Evolutionary conservation across 2,329 filamentous ascomycete species (phyloP).

Genomic region (Magnaporthiopsis rhizophila): DNA sequence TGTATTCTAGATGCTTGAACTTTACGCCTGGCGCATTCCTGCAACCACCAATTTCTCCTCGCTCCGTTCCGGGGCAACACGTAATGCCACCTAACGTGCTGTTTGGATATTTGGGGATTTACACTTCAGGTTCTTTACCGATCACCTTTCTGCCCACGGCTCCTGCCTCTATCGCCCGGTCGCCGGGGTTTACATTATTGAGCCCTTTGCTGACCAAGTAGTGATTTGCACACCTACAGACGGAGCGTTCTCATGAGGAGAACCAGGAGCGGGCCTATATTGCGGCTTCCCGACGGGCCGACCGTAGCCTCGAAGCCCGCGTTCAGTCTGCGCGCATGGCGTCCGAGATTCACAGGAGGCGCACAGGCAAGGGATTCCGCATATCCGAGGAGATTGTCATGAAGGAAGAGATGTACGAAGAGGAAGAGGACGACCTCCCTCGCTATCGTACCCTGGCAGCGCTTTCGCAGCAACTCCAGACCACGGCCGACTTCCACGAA

Average conservation of each 20-base stretch:
- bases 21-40: background rate
- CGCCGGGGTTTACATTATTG: no score
- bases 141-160: no score
- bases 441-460: constrained; percentile 50
- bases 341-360: constrained; percentile 83
- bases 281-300: constrained; percentile 78
- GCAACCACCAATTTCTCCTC: no score
- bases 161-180: no score
- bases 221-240: constrained; percentile 42
- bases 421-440: constrained; percentile 77
- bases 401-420: constrained; percentile 94
- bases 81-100: no score
- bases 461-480: constrained; percentile 53
- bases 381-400: constrained; percentile 81
- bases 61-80: no score
- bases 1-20: background rate
- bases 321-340: constrained; percentile 81
- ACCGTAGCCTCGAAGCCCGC: constrained; percentile 79
- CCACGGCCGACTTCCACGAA: constrained; percentile 52
- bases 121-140: no score
- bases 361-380: constrained; percentile 73
- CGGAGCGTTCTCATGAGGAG: constrained; percentile 69
- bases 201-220: background rate
- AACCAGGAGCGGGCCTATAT: constrained; percentile 88
- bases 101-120: no score